Base-by-base conservation (phyloP, 306 rosid genomes). In the Lagenaria siceraria region DNA sequence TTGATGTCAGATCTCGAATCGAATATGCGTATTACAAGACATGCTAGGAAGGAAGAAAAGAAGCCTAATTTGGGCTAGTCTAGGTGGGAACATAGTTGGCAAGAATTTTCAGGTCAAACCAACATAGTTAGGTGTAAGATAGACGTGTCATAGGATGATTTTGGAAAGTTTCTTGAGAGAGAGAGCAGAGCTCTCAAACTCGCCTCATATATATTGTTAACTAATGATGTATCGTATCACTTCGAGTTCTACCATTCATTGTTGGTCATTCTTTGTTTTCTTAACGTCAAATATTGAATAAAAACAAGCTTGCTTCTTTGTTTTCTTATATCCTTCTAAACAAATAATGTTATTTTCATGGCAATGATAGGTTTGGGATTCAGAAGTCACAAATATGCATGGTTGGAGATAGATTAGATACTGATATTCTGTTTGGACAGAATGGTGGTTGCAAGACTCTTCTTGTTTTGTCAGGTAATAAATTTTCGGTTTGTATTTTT, bases 321-420 rank as follows among this genome's bases (percentile, higher is more conserved):
- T 42, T 68, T 21, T 36, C 54, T 68, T 68, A 53, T 21, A 70
- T 18, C n/a, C 59, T 70, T 70, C n/a, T 8, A 51, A 19, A 17
- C 78, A 12, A 40, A 63, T 54, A 7, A 74, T 42, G 21, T 17
- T 69, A 19, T 19, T 80, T 48, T 22, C 18, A 77, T 78, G 77
- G 75, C 55, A 43, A 85, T 79, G 68, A 70, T 89, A 90, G 97
- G 80, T 95, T 95, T 85, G 97, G 97, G 82, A 92, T 92, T 82
- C 80, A 78, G 38, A 95, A 95, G 87, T 89, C 97, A 70, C 93
- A 95, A 72, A 95, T 95, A 80, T 95, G 99, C 77, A 92, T 95
- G 97, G 99, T 92, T 79, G 97, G 97, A 75, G 97, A 95, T 92
- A 92, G 97, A 84, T 85, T 95, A 81, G 97, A 95, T 82, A 95